A percentile compares a stretch with the other conserved stretches of the same genome.
Evolutionary conservation across 805 yeast species (phyloP).

Genomic region (Candida germanica): DNA sequence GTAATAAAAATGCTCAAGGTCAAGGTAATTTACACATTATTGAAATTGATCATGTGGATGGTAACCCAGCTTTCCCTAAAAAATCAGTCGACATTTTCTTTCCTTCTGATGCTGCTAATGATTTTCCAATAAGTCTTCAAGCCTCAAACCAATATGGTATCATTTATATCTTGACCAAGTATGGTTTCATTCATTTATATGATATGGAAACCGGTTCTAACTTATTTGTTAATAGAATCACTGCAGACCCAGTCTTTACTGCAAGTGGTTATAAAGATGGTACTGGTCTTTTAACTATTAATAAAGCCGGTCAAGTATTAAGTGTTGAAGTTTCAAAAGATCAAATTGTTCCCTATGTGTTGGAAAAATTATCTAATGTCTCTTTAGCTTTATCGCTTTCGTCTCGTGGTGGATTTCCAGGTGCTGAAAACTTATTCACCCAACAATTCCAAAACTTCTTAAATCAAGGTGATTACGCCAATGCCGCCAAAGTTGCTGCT

Average conservation of each 20-base stretch:
- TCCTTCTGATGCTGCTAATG: conserved; percentile 95
- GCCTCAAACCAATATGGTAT: conserved; percentile 84
- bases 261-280: conserved; percentile 69
- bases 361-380: conserved; percentile 82
- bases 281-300: conserved; percentile 88
- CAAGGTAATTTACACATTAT: conserved; percentile 80
- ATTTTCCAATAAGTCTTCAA: conserved; percentile 93
- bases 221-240: conserved; percentile 92
- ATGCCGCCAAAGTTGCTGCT: conserved; percentile 97
- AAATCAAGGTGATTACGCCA: conserved; percentile 79
- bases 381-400: conserved; percentile 84
- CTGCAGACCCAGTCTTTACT: conserved; percentile 92
- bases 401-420: conserved; percentile 94
- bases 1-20: conserved; percentile 76
- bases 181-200: conserved; percentile 93
- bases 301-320: conserved; percentile 91
- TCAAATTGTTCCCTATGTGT: conserved; percentile 83
- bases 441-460: conserved; percentile 89
- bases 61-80: conserved; percentile 81
- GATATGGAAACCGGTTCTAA: conserved; percentile 91
- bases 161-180: conserved; percentile 85
- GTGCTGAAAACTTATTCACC: conserved; percentile 87
- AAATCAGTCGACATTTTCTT: conserved; percentile 90
- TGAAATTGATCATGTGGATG: conserved; percentile 92
- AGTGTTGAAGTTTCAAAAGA: conserved; percentile 86